phyloP scores from a whole-genome alignment of 331 rosid species.

The Quercus phellos region DNA sequence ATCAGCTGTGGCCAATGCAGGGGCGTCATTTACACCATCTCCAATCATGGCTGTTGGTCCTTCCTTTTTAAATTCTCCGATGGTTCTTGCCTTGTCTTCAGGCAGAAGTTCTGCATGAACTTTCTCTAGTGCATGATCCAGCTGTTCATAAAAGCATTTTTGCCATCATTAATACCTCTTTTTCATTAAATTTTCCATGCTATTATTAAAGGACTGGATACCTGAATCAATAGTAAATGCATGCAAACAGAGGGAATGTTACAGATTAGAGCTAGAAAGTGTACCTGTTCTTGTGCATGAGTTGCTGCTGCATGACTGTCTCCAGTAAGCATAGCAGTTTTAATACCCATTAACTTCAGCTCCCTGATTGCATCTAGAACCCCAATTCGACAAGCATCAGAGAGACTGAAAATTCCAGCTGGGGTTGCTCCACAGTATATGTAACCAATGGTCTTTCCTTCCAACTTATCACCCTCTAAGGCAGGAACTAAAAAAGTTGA shows the following conservation, averaged over 20 bases:
- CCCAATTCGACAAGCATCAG: constrained; percentile 77
- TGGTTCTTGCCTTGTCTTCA: constrained; percentile 60
- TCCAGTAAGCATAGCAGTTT: constrained; percentile 88
- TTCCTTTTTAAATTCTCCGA: constrained; percentile 51
- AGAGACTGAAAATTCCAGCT: constrained; percentile 56
- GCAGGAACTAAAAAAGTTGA: constrained; percentile 34
- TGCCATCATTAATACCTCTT: constrained; percentile 18
- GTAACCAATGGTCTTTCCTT: constrained; percentile 74
- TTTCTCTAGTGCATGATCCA: constrained; percentile 51
- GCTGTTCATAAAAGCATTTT: constrained; percentile 44
- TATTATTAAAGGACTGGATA: neutral
- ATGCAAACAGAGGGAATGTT: no score
- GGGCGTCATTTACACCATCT: constrained; percentile 90
- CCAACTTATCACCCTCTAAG: constrained; percentile 14
- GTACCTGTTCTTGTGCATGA: constrained; percentile 78
- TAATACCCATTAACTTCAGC: constrained; percentile 66
- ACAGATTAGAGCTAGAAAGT: neutral
- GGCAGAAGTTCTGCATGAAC: constrained; percentile 84
- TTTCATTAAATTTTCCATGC: constrained; percentile 24
- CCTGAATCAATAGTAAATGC: no score
- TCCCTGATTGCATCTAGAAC: constrained; percentile 58
- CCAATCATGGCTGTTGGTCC: constrained; percentile 87
- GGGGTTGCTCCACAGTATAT: constrained; percentile 43
- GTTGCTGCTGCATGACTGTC: constrained; percentile 67
- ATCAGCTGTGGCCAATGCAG: constrained; percentile 87